Percentiles rank a stretch among this genome's conserved stretches.
Evolutionary conservation across 441 rosid genomes (phyloP).

Genomic region (Populus hybrid): DNA sequence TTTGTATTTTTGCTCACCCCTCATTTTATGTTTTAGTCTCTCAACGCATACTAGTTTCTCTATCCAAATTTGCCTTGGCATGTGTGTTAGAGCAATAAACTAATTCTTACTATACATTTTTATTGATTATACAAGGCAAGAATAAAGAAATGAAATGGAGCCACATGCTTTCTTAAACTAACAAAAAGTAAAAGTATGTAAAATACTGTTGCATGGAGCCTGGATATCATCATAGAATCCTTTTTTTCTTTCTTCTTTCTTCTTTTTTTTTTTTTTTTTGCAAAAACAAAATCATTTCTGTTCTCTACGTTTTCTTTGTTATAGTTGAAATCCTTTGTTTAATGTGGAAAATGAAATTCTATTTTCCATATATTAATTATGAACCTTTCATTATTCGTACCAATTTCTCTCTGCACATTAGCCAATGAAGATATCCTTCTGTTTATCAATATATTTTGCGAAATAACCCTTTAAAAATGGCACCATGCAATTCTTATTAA

Average conservation of each 20-base stretch:
- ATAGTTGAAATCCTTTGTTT: background rate
- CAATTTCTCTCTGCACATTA: background rate
- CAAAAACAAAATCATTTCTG: background rate
- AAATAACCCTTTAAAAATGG: background rate
- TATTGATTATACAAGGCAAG: background rate
- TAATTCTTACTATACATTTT: background rate
- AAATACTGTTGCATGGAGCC: background rate
- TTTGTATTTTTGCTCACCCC: too few species aligned
- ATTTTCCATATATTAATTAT: background rate
- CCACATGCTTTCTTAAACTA: background rate
- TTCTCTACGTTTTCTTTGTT: background rate
- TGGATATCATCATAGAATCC: conserved; percentile 3
- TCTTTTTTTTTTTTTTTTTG: background rate
- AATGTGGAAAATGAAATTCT: background rate
- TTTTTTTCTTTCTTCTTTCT: background rate
- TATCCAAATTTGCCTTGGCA: background rate
- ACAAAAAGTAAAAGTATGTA: background rate
- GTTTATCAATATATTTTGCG: background rate
- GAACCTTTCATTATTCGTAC: background rate
- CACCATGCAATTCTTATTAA: background rate
- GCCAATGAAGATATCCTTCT: background rate
- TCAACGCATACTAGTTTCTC: background rate
- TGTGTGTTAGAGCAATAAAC: background rate
- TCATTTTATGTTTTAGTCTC: background rate
- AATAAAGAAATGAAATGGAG: background rate